These are phyloP conservation scores for Immersiella caudata DNA, from an alignment of 495 filamentous ascomycete genomes.

Conservation along the genomic window DNA sequence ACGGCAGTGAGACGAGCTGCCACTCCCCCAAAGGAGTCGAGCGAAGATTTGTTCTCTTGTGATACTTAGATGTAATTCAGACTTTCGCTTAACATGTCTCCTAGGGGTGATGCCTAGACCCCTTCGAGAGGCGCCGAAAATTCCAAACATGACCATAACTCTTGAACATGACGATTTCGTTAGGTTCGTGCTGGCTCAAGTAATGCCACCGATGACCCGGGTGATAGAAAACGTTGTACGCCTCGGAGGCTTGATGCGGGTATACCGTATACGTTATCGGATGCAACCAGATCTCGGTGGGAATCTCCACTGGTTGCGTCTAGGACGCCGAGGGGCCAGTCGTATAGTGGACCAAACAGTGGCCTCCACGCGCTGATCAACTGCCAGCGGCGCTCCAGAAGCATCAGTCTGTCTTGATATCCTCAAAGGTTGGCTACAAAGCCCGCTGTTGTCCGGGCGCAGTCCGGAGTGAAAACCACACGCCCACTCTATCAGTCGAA, in stretches of 20 bases:
- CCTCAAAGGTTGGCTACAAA: no score
- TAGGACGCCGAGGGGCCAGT: not conserved
- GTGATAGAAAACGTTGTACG: conserved; percentile 4
- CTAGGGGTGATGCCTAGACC: no score
- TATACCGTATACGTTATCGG: conserved; percentile 4
- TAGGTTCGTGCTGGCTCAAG: not conserved
- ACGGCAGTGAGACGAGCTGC: not conserved
- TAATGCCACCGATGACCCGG: not conserved
- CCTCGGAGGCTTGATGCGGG: conserved; percentile 6
- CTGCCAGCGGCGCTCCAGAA: no score
- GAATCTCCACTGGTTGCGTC: not conserved
- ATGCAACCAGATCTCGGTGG: conserved; percentile 1
- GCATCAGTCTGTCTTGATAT: no score
- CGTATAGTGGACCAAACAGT: not conserved
- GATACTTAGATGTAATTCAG: no score
- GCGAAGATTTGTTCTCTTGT: not conserved
- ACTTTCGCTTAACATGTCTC: no score
- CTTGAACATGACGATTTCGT: not conserved
- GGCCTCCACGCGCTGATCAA: conserved; percentile 5
- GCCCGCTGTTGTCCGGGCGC: no score
- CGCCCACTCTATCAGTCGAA: no score
- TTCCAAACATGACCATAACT: no score
- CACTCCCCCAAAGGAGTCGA: not conserved
- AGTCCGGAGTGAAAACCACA: no score
- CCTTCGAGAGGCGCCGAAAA: no score